A percentile compares a stretch with the other conserved stretches of the same genome.
These are phyloP conservation scores for Nemania sp. DNA, from an alignment of 2,329 filamentous ascomycete genomes.

Conservation along the genomic window DNA sequence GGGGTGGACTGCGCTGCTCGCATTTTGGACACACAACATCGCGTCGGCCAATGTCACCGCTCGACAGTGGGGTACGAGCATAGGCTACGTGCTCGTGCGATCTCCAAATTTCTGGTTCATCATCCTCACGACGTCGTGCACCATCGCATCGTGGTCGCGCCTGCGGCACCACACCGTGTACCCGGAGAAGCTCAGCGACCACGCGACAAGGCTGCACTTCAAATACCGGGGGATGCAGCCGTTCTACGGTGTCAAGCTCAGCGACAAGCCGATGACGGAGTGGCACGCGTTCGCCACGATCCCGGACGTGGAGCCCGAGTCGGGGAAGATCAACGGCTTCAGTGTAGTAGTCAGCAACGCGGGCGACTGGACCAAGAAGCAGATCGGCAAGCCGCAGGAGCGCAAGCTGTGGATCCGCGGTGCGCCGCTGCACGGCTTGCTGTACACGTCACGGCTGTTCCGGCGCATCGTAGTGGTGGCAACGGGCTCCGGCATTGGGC, in stretches of 20 bases:
- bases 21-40: conserved; percentile 62
- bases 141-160: conserved; percentile 74
- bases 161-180: conserved; percentile 69
- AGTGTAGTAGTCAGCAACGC: conserved; percentile 73
- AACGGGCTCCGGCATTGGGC: conserved; percentile 75
- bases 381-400: conserved; percentile 64
- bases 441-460: conserved; percentile 70
- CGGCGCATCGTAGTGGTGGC: conserved; percentile 66
- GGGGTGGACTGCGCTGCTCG: conserved; percentile 65
- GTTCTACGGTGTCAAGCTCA: conserved; percentile 62
- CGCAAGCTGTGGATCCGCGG: conserved; percentile 68
- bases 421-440: conserved; percentile 67
- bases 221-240: conserved; percentile 61
- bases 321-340: conserved; percentile 56
- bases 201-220: conserved; percentile 74
- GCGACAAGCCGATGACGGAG: conserved; percentile 66
- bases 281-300: conserved; percentile 81
- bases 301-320: conserved; percentile 52
- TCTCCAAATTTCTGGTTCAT: conserved; percentile 69
- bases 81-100: conserved; percentile 45
- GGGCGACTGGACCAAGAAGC: conserved; percentile 73
- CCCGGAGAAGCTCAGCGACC: conserved; percentile 69
- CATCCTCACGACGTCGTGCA: conserved; percentile 62
- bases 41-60: conserved; percentile 56
- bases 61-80: conserved; percentile 31